These are phyloP conservation scores for Kwoniella heveanensis DNA, from an alignment of 768 basidiomycete species.

Conservation along the genomic window DNA sequence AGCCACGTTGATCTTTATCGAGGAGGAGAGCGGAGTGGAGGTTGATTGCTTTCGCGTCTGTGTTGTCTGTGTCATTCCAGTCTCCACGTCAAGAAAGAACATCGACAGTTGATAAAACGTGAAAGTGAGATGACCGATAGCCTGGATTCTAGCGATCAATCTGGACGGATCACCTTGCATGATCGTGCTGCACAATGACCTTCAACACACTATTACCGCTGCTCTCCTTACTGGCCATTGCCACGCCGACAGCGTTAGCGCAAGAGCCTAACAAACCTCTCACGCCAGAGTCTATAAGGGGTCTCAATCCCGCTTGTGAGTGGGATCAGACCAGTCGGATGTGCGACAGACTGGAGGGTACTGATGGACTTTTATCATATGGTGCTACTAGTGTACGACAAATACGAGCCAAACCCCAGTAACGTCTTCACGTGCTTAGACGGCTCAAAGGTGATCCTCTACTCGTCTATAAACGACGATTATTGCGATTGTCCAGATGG, in stretches of 20 bases:
- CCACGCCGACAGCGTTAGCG: slow-evolving; percentile 1
- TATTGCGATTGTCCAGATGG: slow-evolving; percentile 92
- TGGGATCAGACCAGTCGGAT: no score
- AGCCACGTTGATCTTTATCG: no score
- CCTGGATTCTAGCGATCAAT: no score
- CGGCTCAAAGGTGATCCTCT: slow-evolving; percentile 74
- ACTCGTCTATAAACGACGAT: slow-evolving; percentile 85
- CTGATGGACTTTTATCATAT: no score
- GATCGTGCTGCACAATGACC: slow-evolving; percentile 3
- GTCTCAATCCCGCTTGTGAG: slow-evolving; percentile 36
- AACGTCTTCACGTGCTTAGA: slow-evolving; percentile 75
- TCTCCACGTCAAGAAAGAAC: not conserved
- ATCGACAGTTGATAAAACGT: no score
- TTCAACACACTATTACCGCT: slow-evolving; percentile 7
- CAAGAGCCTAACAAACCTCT: slow-evolving; percentile 28
- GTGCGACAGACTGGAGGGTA: no score
- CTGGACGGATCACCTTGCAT: no score
- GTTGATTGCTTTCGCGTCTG: not conserved
- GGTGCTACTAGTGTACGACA: slow-evolving; percentile 22
- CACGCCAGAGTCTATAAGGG: slow-evolving; percentile 23
- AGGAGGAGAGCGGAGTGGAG: not conserved
- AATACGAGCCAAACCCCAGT: slow-evolving; percentile 28
- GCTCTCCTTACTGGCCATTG: slow-evolving; percentile 8
- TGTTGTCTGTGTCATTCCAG: not conserved
- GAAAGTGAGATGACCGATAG: no score